phyloP scores from a whole-genome alignment of 2,329 filamentous ascomycete species.

The Colletotrichum navitas region DNA sequence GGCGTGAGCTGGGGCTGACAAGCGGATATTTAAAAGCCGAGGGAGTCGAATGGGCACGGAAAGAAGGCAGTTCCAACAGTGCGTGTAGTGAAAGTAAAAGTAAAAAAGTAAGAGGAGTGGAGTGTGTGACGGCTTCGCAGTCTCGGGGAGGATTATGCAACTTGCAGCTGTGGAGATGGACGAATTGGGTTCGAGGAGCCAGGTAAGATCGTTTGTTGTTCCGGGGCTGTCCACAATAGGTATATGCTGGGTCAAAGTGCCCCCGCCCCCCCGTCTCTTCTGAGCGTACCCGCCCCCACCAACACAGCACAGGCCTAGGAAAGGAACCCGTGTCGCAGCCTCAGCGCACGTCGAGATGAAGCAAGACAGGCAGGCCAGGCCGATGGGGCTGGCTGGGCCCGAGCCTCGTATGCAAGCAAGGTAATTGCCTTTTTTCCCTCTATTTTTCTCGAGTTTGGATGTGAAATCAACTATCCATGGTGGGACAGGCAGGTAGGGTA shows the following conservation, averaged over 20 bases:
- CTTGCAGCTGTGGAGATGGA: conserved; percentile 32
- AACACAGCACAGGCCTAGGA: background rate
- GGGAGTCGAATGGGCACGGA: conserved; percentile 1
- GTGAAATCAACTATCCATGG: background rate
- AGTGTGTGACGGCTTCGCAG: conserved; percentile 27
- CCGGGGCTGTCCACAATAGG: background rate
- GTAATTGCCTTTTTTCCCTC: background rate
- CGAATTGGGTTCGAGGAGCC: conserved; percentile 30
- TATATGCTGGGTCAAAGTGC: background rate
- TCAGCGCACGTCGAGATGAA: conserved; percentile 5
- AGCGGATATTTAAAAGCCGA: conserved; percentile 15
- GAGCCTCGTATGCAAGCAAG: background rate
- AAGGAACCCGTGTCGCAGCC: background rate
- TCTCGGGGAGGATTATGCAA: conserved; percentile 29
- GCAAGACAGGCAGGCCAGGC: background rate
- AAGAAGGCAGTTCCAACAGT: conserved; percentile 4
- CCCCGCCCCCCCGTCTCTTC: background rate
- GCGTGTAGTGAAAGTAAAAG: background rate
- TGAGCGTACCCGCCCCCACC: background rate
- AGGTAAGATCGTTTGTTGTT: background rate
- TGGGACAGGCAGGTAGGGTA: too few species aligned
- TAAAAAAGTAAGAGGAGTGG: background rate
- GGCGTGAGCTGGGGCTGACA: conserved; percentile 20
- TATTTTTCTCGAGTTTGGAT: background rate
- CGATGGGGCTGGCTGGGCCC: background rate